phyloP scores from a whole-genome alignment of 257 asterid species.

The Linaria vulgaris region DNA sequence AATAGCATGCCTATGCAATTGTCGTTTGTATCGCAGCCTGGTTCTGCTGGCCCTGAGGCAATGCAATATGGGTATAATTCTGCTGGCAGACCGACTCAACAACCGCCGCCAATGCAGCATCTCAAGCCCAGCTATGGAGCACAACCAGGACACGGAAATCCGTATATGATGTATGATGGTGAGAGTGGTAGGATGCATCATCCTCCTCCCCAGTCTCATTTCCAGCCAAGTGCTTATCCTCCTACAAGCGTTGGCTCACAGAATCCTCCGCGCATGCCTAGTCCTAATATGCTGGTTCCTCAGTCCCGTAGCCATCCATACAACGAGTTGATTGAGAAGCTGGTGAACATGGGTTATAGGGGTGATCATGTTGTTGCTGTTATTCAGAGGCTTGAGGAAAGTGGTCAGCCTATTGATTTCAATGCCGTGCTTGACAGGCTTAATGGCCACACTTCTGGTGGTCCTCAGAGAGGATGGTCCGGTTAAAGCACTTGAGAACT shows the following conservation, averaged over 20 bases:
- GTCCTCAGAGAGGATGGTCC: slow-evolving; percentile 86
- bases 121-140: slow-evolving; percentile 50
- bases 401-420: slow-evolving; percentile 84
- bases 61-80: slow-evolving; percentile 57
- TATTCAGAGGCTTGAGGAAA: slow-evolving; percentile 88
- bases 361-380: slow-evolving; percentile 65
- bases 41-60: slow-evolving; percentile 52
- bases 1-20: slow-evolving; percentile 70
- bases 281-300: slow-evolving; percentile 44
- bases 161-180: slow-evolving; percentile 64
- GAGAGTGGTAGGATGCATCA: slow-evolving; percentile 68
- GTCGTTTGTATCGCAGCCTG: slow-evolving; percentile 47
- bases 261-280: slow-evolving; percentile 49
- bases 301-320: slow-evolving; percentile 69
- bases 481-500: slow-evolving; percentile 25
- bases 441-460: slow-evolving; percentile 78
- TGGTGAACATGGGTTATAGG: slow-evolving; percentile 85
- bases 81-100: slow-evolving; percentile 64
- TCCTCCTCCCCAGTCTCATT: slow-evolving; percentile 59
- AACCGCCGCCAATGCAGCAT: slow-evolving; percentile 53
- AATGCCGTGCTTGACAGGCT: slow-evolving; percentile 72
- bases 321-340: slow-evolving; percentile 79
- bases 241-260: slow-evolving; percentile 51
- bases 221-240: slow-evolving; percentile 67
- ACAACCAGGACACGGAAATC: slow-evolving; percentile 62